Base-by-base conservation (phyloP, 306 rosid species). In the Cucumis cinereus region DNA sequence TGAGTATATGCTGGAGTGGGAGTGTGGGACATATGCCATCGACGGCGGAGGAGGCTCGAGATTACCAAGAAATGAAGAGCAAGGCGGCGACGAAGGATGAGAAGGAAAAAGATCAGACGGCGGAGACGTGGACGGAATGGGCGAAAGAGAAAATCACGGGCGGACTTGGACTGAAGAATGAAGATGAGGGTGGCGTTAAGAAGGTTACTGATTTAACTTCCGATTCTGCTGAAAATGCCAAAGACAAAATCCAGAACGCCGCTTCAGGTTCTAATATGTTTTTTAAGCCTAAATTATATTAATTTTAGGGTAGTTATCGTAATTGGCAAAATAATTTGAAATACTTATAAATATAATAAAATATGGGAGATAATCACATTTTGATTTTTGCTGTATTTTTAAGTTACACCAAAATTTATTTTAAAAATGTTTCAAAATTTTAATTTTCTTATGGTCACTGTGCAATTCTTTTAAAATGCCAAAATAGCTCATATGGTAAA, bases 111-210 rank as follows among this genome's bases (percentile, higher is more conserved):
- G 81, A 90, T 45, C 36, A 55, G 30, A 76, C 82, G 0, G 55
- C 91, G 12, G 98, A 88, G 76, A 68, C 90, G 15, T 91, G 98
- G 98, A 73, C 92, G 6, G 93, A 66, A n/a, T 91, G 98, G 97
- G 94, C 96, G 5, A 90, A 91, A 68, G 96, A 93, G 75, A 93
- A 84, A 79, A 58, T 92, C 76, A 58, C 78, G 1, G 96, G 79
- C 55, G 92, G 96, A 7, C 90, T 93, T 78, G 90, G 98, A 0
- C 77, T 91, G 72, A 86, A 79, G 73, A 84, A 77, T 5, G 74
- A 68, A 12, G 55, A 68, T 1, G 83, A 59, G 8, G 24, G 26
- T 6, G 23, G 30, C 57, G 58, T 76, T 4, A 17, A 73, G 55
- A 82, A 81, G 47, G 82, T 77, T 15, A 57, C 83, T 50, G 84